Conservation (phyloP, 176 grass and related monocot genomes). For the Oryza glumipatula region DNA sequence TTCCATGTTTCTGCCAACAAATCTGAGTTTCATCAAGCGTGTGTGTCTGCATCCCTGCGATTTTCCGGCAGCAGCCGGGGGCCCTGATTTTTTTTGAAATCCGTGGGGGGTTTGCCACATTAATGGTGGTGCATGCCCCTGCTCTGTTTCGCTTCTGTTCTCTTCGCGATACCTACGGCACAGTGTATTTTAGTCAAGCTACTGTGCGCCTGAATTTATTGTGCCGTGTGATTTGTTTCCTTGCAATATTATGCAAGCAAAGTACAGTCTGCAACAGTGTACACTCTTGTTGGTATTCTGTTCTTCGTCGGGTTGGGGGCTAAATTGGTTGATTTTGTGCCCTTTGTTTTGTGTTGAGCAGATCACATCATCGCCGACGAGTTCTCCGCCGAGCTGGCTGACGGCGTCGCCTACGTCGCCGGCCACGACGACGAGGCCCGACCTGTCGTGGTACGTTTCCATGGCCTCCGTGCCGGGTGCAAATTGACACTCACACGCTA, state of each 20-base stretch:
- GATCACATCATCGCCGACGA: constrained; percentile 96
- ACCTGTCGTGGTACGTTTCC: constrained; percentile 72
- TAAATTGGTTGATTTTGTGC: background rate
- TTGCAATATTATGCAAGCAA: constrained; percentile 6
- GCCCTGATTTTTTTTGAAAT: constrained; percentile 21
- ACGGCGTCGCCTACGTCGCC: constrained; percentile 87
- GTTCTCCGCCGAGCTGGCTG: constrained; percentile 84
- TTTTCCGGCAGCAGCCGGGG: constrained; percentile 6
- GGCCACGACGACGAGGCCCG: constrained; percentile 93
- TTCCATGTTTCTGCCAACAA: background rate
- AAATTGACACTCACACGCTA: background rate
- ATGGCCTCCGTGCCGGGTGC: background rate
- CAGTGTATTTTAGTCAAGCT: constrained; percentile 50
- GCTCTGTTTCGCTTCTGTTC: background rate
- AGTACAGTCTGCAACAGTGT: constrained; percentile 43
- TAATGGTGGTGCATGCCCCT: constrained; percentile 31
- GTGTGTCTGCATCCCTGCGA: background rate
- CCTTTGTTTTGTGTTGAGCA: constrained; percentile 30
- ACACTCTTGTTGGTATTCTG: constrained; percentile 36
- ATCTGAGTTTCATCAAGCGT: background rate
- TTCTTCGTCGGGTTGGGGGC: constrained; percentile 2
- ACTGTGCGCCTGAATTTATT: constrained; percentile 42
- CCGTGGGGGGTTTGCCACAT: constrained; percentile 17
- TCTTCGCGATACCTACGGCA: constrained; percentile 41
- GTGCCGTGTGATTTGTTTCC: constrained; percentile 26